Percentiles rank a stretch among this genome's conserved stretches.
These are phyloP conservation scores for Neobulgaria alba DNA, from an alignment of 2,329 filamentous ascomycete species.

Conservation along the genomic window DNA sequence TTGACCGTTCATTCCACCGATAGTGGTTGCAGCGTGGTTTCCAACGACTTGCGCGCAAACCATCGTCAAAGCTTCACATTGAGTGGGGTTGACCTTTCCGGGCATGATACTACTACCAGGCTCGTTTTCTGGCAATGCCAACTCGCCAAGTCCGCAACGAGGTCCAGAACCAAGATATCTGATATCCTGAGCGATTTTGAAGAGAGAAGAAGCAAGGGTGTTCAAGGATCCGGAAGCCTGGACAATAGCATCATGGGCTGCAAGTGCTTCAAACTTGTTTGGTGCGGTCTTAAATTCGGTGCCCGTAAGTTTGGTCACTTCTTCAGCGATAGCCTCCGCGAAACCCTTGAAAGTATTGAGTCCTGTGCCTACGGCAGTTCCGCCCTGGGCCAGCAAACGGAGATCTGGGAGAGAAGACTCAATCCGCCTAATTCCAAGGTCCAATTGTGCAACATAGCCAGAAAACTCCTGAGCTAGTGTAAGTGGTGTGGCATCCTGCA, in stretches of 20 bases:
- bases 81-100: slow-evolving; percentile 97
- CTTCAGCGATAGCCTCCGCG: slow-evolving; percentile 82
- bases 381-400: slow-evolving; percentile 83
- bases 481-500: slow-evolving; percentile 93
- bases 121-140: slow-evolving; percentile 93
- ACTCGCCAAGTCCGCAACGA: slow-evolving; percentile 89
- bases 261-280: slow-evolving; percentile 98
- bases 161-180: slow-evolving; percentile 94
- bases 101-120: slow-evolving; percentile 98
- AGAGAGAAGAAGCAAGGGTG: slow-evolving; percentile 82
- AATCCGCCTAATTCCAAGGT: slow-evolving; percentile 81
- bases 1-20: slow-evolving; percentile 94
- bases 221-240: slow-evolving; percentile 91
- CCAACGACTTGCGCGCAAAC: slow-evolving; percentile 96
- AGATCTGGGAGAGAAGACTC: slow-evolving; percentile 77
- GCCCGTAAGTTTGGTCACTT: slow-evolving; percentile 88
- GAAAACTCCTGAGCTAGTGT: slow-evolving; percentile 97
- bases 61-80: slow-evolving; percentile 98
- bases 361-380: slow-evolving; percentile 92
- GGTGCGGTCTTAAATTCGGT: slow-evolving; percentile 91
- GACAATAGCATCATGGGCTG: slow-evolving; percentile 90
- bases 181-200: slow-evolving; percentile 98
- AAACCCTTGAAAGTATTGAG: slow-evolving; percentile 98
- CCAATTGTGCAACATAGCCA: slow-evolving; percentile 90
- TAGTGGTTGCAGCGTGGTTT: slow-evolving; percentile 87